phyloP scores from a whole-genome alignment of 306 rosid species.

The Cucurbita argyrosperma region DNA sequence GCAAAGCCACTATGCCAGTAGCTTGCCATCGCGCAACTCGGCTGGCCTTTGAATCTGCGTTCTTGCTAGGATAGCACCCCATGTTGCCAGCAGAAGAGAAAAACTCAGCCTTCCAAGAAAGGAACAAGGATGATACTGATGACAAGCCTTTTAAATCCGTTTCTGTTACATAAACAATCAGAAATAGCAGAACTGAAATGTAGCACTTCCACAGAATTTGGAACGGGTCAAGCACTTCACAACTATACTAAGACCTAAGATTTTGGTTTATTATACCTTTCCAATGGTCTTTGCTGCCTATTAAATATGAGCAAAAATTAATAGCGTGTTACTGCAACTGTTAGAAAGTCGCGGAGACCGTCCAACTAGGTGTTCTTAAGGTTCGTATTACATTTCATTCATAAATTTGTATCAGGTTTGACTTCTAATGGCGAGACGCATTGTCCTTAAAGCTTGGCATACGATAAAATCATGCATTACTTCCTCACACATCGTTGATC shows the following conservation, averaged over 20 bases:
- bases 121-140: background rate
- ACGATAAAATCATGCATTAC: background rate
- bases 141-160: background rate
- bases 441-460: background rate
- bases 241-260: background rate
- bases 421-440: background rate
- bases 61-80: constrained; percentile 60
- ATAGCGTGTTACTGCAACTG: background rate
- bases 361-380: background rate
- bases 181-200: background rate
- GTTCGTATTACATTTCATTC: background rate
- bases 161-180: background rate
- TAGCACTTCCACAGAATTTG: background rate
- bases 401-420: too few relatives aligned
- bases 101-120: background rate
- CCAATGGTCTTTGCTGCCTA: background rate
- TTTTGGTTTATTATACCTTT: background rate
- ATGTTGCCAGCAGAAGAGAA: constrained; percentile 16
- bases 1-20: constrained; percentile 86
- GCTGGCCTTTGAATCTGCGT: constrained; percentile 39
- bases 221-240: background rate
- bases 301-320: background rate
- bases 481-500: background rate
- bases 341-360: background rate
- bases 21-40: constrained; percentile 81